Percentiles rank a stretch among this genome's conserved stretches.
phyloP scores from a whole-genome alignment of 2,329 filamentous ascomycete species.

The Pezicula neosporulosa region DNA sequence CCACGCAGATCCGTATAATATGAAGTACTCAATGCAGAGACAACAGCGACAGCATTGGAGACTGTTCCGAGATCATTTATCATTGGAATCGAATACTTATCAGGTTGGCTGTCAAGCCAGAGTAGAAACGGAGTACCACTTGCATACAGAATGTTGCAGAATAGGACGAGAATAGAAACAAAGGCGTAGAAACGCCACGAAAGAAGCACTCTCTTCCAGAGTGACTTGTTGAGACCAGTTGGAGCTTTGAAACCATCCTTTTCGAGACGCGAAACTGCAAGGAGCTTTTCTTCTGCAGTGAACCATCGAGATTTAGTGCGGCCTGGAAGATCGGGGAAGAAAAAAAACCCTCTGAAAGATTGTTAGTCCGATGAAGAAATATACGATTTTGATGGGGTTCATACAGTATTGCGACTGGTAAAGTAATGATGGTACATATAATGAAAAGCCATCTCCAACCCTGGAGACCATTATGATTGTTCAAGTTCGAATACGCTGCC shows the following conservation, averaged over 20 bases:
- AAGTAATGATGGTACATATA: neutral
- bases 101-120: neutral
- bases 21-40: neutral
- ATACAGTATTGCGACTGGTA: neutral
- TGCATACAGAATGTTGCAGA: neutral
- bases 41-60: neutral
- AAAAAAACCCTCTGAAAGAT: neutral
- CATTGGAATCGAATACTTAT: neutral
- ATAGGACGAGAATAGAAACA: neutral
- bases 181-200: neutral
- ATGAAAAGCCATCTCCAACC: neutral
- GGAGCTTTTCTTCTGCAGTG: neutral
- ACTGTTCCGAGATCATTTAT: neutral
- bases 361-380: neutral
- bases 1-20: neutral
- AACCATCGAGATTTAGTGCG: neutral
- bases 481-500: neutral
- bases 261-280: neutral
- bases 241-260: neutral
- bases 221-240: neutral
- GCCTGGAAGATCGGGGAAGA: neutral
- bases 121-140: neutral
- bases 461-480: neutral
- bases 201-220: neutral
- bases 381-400: neutral